phyloP scores from a whole-genome alignment of 805 yeast genomes.

The Brettanomyces anomalus region DNA sequence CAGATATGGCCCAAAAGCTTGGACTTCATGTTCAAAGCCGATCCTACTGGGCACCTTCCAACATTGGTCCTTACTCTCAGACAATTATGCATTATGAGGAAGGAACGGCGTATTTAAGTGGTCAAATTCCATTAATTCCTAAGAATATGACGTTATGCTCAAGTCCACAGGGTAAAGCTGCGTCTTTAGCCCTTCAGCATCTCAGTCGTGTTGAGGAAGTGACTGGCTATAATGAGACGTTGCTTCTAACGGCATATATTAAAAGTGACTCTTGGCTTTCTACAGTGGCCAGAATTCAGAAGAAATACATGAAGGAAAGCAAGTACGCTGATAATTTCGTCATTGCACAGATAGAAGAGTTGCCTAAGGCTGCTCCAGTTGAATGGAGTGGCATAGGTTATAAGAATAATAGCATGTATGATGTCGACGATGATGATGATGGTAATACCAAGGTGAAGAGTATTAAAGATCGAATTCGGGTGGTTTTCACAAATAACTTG shows the following conservation, averaged over 20 bases:
- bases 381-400: constrained; percentile 71
- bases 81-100: constrained; percentile 45
- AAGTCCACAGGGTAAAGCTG: constrained; percentile 24
- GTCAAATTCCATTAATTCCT: constrained; percentile 86
- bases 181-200: constrained; percentile 65
- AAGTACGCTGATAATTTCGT: constrained; percentile 27
- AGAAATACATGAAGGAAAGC: constrained; percentile 24
- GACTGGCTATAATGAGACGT: constrained; percentile 35
- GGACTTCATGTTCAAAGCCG: constrained; percentile 90
- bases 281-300: constrained; percentile 35
- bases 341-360: constrained; percentile 42
- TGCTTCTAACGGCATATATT: constrained; percentile 48
- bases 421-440: constrained; percentile 22
- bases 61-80: constrained; percentile 97
- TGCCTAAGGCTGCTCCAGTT: constrained; percentile 57
- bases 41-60: constrained; percentile 98
- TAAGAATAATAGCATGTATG: constrained; percentile 31
- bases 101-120: constrained; percentile 58
- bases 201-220: constrained; percentile 53
- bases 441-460: not conserved
- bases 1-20: constrained; percentile 29
- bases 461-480: constrained; percentile 27
- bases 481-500: constrained; percentile 35
- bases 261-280: constrained; percentile 26
- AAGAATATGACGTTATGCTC: constrained; percentile 45